A percentile compares a stretch with the other conserved stretches of the same genome.
These are phyloP conservation scores for Beverwykella pulmonaria DNA, from an alignment of 495 filamentous ascomycete genomes.

Conservation along the genomic window DNA sequence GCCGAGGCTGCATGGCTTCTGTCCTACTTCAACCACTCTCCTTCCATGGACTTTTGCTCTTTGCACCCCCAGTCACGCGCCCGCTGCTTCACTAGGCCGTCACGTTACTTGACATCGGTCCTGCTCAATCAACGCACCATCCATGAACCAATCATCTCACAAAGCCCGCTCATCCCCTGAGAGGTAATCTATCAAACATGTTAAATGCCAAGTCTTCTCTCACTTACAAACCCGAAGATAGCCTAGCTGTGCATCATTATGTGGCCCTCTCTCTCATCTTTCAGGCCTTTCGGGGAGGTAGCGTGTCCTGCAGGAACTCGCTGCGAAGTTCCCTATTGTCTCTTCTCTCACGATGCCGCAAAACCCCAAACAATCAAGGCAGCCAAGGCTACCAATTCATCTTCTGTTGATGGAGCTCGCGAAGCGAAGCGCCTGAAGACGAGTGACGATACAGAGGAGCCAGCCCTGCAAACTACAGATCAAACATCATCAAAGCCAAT, in stretches of 20 bases:
- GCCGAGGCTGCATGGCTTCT: too few relatives aligned
- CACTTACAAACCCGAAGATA: neutral
- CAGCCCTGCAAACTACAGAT: neutral
- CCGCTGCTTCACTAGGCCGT: too few relatives aligned
- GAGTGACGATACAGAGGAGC: neutral
- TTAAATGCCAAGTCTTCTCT: neutral
- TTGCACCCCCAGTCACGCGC: too few relatives aligned
- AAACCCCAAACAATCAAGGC: neutral
- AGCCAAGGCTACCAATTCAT: neutral
- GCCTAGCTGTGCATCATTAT: neutral
- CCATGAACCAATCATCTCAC: neutral
- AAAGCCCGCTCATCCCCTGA: neutral
- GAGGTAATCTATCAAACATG: too few relatives aligned
- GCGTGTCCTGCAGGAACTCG: constrained; percentile 10
- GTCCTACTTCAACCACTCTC: too few relatives aligned
- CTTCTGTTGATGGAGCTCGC: neutral
- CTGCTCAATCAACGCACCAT: too few relatives aligned
- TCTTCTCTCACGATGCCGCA: constrained; percentile 23
- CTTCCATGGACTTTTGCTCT: too few relatives aligned
- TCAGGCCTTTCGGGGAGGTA: neutral
- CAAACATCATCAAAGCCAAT: neutral
- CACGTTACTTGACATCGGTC: too few relatives aligned
- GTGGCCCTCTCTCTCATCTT: constrained; percentile 10
- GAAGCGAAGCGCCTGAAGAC: constrained; percentile 11
- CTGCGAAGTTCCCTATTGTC: constrained; percentile 17